Percentiles rank a stretch among this genome's conserved stretches.
Evolutionary conservation across 164 flowering plant genomes (phyloP).

Genomic region (Cinnamomum chago): DNA sequence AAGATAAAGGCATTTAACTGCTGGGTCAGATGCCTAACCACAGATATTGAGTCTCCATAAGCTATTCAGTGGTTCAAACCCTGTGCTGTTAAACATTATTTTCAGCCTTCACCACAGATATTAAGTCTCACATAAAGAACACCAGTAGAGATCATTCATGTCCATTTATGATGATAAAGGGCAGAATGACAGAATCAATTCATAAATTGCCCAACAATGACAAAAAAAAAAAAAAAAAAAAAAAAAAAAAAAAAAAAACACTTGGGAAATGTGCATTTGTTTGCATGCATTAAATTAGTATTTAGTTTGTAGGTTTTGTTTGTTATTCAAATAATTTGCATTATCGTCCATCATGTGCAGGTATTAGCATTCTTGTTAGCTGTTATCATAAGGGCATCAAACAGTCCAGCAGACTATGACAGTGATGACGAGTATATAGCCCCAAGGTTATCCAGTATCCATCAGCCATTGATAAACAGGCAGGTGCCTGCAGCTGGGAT

Average conservation of each 20-base stretch:
- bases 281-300: background rate
- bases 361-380: constrained; percentile 69
- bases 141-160: background rate
- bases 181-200: background rate
- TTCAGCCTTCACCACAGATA: background rate
- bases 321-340: background rate
- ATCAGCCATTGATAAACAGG: constrained; percentile 65
- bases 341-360: constrained; percentile 30
- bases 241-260: too few species aligned
- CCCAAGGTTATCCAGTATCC: constrained; percentile 35
- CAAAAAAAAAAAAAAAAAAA: too few species aligned
- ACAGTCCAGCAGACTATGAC: constrained; percentile 69
- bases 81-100: background rate
- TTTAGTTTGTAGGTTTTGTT: background rate
- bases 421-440: constrained; percentile 79
- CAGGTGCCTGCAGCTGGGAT: constrained; percentile 57
- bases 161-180: background rate
- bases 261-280: background rate
- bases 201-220: background rate
- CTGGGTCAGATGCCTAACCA: background rate
- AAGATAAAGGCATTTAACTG: background rate
- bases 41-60: background rate
- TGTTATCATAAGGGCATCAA: constrained; percentile 64
- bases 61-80: background rate
- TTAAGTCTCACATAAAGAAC: background rate